These are phyloP conservation scores for Linnemannia zychae DNA, from an alignment of 192 early-diverging fungal genomes.

Conservation along the genomic window DNA sequence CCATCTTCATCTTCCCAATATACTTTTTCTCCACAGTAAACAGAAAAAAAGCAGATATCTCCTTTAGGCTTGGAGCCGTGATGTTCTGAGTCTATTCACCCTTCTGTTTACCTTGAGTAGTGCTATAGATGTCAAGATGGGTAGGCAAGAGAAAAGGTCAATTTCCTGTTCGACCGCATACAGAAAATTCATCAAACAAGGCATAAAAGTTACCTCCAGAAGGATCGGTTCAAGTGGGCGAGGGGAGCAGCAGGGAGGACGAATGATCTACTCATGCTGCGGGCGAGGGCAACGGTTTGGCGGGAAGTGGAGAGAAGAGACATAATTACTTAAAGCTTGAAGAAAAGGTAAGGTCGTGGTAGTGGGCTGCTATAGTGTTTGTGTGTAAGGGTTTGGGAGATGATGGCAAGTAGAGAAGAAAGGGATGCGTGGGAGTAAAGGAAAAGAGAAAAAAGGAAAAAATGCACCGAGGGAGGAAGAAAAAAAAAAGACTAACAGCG, in stretches of 20 bases:
- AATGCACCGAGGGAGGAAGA: neutral
- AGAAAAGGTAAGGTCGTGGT: neutral
- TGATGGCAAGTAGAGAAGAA: neutral
- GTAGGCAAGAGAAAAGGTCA: neutral
- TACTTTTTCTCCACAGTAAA: too few species aligned
- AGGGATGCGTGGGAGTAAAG: neutral
- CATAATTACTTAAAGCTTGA: too few species aligned
- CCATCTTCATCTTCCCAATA: too few species aligned
- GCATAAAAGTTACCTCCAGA: neutral
- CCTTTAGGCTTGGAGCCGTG: too few species aligned
- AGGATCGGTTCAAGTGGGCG: conserved; percentile 7
- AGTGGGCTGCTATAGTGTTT: neutral
- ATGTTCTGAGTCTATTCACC: neutral
- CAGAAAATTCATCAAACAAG: neutral
- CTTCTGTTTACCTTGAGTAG: conserved; percentile 1
- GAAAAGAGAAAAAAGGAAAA: neutral
- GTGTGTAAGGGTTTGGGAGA: neutral
- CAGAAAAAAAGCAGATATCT: too few species aligned
- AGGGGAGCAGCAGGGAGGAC: neutral
- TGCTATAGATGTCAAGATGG: neutral
- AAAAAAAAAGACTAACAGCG: neutral
- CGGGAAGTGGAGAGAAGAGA: neutral
- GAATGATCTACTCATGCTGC: neutral
- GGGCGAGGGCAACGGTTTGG: neutral
- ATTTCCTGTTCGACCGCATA: neutral